These are phyloP conservation scores for Scenedesmus sp. DNA, from an alignment of 163 green algal species.

Conservation along the genomic window DNA sequence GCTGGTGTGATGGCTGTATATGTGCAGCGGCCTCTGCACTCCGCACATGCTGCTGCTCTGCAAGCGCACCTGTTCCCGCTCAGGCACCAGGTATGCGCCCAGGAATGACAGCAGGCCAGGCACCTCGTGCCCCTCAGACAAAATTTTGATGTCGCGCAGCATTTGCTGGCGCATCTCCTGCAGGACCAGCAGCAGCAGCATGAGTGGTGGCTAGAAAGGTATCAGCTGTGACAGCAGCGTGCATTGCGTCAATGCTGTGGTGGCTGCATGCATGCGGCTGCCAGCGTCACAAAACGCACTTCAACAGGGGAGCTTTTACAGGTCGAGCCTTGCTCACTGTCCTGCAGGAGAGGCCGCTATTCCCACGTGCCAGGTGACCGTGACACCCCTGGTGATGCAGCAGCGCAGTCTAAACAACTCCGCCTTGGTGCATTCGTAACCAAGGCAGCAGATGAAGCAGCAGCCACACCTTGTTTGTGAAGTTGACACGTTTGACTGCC, in stretches of 20 bases:
- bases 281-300: no score
- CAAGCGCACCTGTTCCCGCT: constrained; percentile 68
- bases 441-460: not conserved
- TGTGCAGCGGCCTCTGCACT: not conserved
- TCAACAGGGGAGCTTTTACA: no score
- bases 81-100: constrained; percentile 89
- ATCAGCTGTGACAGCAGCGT: no score
- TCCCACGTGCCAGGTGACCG: no score
- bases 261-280: not conserved
- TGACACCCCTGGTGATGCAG: no score
- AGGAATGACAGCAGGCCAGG: constrained; percentile 89
- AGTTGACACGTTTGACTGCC: constrained; percentile 95
- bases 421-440: not conserved
- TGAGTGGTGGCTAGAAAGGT: no score
- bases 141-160: constrained; percentile 94
- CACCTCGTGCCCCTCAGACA: constrained; percentile 78
- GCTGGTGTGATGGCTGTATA: no score
- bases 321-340: no score
- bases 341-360: no score
- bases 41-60: not conserved
- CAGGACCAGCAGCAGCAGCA: not conserved
- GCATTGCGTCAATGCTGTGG: no score
- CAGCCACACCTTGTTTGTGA: constrained; percentile 41
- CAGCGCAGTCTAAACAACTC: no score
- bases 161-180: constrained; percentile 94